Conservation (phyloP, 805 yeast genomes). For the Metschnikowia peoriensis region DNA sequence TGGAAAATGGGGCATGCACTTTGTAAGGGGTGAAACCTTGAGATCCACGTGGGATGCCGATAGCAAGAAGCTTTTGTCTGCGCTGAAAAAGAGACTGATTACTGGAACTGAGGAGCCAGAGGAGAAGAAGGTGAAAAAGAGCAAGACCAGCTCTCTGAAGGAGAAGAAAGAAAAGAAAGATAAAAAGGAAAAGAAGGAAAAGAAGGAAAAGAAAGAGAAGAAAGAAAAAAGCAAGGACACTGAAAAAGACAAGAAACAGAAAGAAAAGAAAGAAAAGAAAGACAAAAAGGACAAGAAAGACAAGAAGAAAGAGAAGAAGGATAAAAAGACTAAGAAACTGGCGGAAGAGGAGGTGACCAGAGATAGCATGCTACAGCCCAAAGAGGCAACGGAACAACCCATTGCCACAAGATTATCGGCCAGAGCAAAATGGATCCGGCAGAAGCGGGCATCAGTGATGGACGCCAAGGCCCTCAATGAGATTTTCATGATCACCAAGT, state of each 20-base stretch:
- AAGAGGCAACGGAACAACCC: constrained; percentile 12
- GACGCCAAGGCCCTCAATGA: constrained; percentile 88
- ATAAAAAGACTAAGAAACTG: constrained; percentile 11
- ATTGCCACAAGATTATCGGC: constrained; percentile 49
- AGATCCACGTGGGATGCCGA: constrained; percentile 80
- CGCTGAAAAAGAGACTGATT: constrained; percentile 20
- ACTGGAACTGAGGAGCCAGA: constrained; percentile 23
- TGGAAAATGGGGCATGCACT: constrained; percentile 86
- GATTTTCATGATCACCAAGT: constrained; percentile 79
- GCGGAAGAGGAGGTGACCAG: constrained; percentile 24
- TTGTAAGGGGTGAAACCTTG: constrained; percentile 80
- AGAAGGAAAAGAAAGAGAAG: constrained; percentile 25
- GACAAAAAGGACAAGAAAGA: constrained; percentile 16
- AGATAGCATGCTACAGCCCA: constrained; percentile 25
- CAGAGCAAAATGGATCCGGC: constrained; percentile 83
- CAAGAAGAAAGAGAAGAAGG: constrained; percentile 10
- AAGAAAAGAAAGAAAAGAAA: constrained; percentile 20
- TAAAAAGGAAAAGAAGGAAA: constrained; percentile 10
- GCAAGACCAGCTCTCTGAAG: background rate
- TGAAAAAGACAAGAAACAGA: constrained; percentile 24
- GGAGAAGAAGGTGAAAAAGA: constrained; percentile 14
- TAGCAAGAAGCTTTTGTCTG: constrained; percentile 23
- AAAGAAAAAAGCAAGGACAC: constrained; percentile 29
- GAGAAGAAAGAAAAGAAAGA: constrained; percentile 9
- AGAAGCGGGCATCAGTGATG: constrained; percentile 87